These are phyloP conservation scores for Tolypocladium guangdongense DNA, from an alignment of 2,329 filamentous ascomycete species.

Conservation along the genomic window DNA sequence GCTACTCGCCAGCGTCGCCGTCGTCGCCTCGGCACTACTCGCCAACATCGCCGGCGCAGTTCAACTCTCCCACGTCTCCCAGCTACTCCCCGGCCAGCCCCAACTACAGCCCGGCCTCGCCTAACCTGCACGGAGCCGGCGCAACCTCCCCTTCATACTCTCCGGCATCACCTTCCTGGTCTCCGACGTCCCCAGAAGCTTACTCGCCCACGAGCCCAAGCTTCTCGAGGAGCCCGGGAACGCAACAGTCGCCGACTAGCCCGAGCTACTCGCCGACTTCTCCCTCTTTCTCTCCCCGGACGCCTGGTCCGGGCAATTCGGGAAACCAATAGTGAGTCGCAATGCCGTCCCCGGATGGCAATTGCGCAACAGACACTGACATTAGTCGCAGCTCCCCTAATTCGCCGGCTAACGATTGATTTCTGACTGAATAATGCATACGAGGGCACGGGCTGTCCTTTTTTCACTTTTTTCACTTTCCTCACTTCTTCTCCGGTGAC, in stretches of 20 bases:
- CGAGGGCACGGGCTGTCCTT: constrained; percentile 20
- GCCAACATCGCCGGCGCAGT: constrained; percentile 61
- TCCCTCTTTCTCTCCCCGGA: constrained; percentile 33
- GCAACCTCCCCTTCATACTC: constrained; percentile 51
- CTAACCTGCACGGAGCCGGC: constrained; percentile 33
- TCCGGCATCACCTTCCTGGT: constrained; percentile 66
- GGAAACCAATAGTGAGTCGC: constrained; percentile 30
- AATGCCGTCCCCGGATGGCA: not conserved
- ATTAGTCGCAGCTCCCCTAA: constrained; percentile 29
- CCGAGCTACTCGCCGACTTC: constrained; percentile 60
- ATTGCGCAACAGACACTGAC: not conserved
- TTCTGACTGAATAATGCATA: constrained; percentile 21
- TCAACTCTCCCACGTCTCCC: constrained; percentile 66
- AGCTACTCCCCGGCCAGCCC: constrained; percentile 62
- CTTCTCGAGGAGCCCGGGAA: constrained; percentile 44
- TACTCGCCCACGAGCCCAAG: constrained; percentile 55
- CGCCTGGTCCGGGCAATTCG: constrained; percentile 31
- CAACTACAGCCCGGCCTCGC: constrained; percentile 61
- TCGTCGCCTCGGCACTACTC: constrained; percentile 47
- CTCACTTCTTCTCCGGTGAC: not conserved
- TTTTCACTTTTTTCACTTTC: constrained; percentile 10
- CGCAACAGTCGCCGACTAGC: constrained; percentile 52
- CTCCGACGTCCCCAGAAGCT: constrained; percentile 57
- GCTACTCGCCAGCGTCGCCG: constrained; percentile 52
- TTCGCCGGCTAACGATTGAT: constrained; percentile 30